Evolutionary conservation across 306 rosid genomes (phyloP), one percentile per base, ranked within the genome.

Genomic region (Clitoria ternatea): DNA sequence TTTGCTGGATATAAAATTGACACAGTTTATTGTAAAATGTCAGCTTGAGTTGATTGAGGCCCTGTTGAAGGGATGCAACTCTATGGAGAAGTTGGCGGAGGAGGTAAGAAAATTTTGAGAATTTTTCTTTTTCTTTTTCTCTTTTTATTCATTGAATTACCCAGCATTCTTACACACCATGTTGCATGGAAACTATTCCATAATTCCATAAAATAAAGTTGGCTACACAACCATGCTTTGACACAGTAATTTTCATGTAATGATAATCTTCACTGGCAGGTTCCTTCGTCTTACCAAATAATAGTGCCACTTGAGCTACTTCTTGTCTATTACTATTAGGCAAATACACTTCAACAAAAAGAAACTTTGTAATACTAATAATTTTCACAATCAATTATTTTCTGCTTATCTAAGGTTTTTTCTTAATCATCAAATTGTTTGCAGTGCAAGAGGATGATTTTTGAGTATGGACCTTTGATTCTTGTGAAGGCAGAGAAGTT

Each of bases 361-460:
- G 35, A 69, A 24, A 14, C 9, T 33, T 37, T 44, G 54, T 27
- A 19, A 6, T 27, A 32, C 1, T 42, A 43, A 19, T 63, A n/a
- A 13, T 47, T 42, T 50, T 37, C n/a, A 8, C 26, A 13, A 27
- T 20, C 10, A 53, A 62, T 19, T 64, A 7, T 50, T 57, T 37
- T 30, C 0, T 32, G 4, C 13, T 70, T 14, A 40, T 57, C 44
- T 4, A 42, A 18, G 12, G 9, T 18, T 29, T 44, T 39, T 9
- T 9, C 22, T 6, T 40, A 65, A 64, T 43, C 15, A 7, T 20
- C 35, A 30, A 14, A 17, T 49, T 10, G 54, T 78, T 75, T 77
- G 78, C 92, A 90, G 96, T 95, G 96, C 92, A 95, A 91, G 90
- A 87, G 40, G 69, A 9, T 85, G 55, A 96, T 95, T 54, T 87